Evolutionary conservation across 2,329 filamentous ascomycete genomes (phyloP), one percentile per base, ranked within the genome.

Genomic region (Penicillium capsulatum): DNA sequence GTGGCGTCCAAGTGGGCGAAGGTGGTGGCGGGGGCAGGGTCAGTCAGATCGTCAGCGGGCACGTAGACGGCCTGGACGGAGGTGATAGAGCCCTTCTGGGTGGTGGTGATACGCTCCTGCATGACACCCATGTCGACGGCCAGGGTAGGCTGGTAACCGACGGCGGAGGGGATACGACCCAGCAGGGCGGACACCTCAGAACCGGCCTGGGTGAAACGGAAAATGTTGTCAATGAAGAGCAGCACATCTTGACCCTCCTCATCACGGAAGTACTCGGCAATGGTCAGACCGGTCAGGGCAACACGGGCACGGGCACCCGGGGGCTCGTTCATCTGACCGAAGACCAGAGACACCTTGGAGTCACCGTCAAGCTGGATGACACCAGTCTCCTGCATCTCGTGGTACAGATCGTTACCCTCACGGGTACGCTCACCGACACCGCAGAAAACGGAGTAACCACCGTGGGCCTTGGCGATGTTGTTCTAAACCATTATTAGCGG

Each of bases 391-490:
- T 97, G 92, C 92, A 98, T 98, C 83, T 98, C 92, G 78, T 98
- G 91, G 85, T 98, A 98, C 80, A 98, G 75, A 84, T 98, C 92
- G 83, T 98, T 98, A 82, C 92, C 92, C 84, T 98, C 92, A 88
- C 92, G 92, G 70, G 92, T 98, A 80, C 92, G 91, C 85, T 98
- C 92, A 72, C 92, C 92, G 75, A 98, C 92, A 91, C 92, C 92
- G 69, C 89, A 95, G 85, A 98, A 98, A 71, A 98, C 92, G 59
- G 92, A 98, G 86, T 94, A 98, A 94, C 92, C 92, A 94, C 92
- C 92, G 80, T 98, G 92, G 63, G 92, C 92, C 83, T 97, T 97
- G 76, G 92, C 92, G 69, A 98, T 97, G 85, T 98, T 98, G 89
- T 98, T 98, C 80, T 83, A 57, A 3, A 27, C 9, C 24, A 26